Conservation (phyloP, 2,329 filamentous ascomycete species). For the Endocalyx cinctus region DNA sequence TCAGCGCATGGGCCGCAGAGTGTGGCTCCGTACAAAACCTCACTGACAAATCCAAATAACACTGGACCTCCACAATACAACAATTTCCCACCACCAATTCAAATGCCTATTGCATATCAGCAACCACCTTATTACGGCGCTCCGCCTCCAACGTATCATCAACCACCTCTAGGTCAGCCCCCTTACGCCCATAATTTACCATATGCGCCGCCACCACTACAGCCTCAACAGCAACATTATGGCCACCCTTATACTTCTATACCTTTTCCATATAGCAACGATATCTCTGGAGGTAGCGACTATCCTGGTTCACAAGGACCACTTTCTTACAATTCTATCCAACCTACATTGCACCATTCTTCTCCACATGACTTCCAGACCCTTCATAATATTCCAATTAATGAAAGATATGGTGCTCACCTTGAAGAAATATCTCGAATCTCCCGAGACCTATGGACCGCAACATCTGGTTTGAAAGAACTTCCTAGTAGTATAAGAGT, state of each 20-base stretch:
- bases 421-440: constrained; percentile 50
- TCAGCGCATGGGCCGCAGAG: constrained; percentile 9
- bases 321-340: constrained; percentile 6
- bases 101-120: constrained; percentile 15
- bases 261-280: constrained; percentile 19
- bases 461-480: constrained; percentile 54
- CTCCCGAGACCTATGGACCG: constrained; percentile 60
- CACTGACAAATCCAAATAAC: constrained; percentile 3
- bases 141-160: constrained; percentile 17
- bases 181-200: constrained; percentile 6
- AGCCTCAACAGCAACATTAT: constrained; percentile 9
- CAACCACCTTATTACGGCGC: constrained; percentile 17
- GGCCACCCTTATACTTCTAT: constrained; percentile 6
- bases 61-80: not conserved
- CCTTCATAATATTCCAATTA: constrained; percentile 19
- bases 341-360: too few relatives aligned
- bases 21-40: constrained; percentile 3
- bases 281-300: constrained; percentile 9
- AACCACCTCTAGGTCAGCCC: constrained; percentile 10
- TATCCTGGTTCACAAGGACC: constrained; percentile 4
- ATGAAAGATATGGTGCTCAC: constrained; percentile 40
- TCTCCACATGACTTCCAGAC: constrained; percentile 10
- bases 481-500: constrained; percentile 59
- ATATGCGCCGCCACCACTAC: constrained; percentile 6
- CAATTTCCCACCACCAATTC: constrained; percentile 6